Evolutionary conservation across 805 yeast species (phyloP), one percentile per base, ranked within the genome.

Genomic region (Lipomyces yamanashiensis): DNA sequence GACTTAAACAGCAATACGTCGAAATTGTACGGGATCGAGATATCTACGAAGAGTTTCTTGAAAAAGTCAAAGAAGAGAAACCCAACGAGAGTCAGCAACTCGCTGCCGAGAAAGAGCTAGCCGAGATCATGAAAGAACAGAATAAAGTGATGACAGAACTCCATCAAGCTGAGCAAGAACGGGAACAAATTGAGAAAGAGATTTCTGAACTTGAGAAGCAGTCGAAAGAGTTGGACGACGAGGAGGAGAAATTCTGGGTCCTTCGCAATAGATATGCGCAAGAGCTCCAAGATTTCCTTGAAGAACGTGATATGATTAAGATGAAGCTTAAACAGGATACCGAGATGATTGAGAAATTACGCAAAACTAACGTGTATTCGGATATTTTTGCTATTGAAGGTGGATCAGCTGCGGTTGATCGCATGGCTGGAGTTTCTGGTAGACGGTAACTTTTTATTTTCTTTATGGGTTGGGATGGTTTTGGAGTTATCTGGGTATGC

Each of bases 341-440:
- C 47, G 82, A 84, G 66, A 89, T 87, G 66, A 76, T 92, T 49
- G 93, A 90, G 67, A 82, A 83, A 45, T 78, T 95, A 33, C 79
- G 96, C 63, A 84, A 84, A 58, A 80, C 92, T 6, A 92, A 95
- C 73, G 92, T 93, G 0, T 92, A 88, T 75, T 88, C 85, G 65
- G 93, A 88, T 68, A 85, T 91, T 0, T 95, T 93, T 74, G 82
- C 87, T 62, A 92, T 95, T 36, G 69, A 64, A 43, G 69, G 69
- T 45, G 69, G 62, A 8, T 59, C 69, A 15, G 66, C 69, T 1
- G 68, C 68, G 2, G 65, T 60, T 10, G 63, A 64, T 44, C 58
- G 64, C 3, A 66, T 66, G 65, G 66, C 66, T 19, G 65, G 67
- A 7, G 44, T 61, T 13, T 56, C 64, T 10, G 58, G 64, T 13